Base-by-base conservation (phyloP, 768 basidiomycete genomes). In the Leccinum boreale region DNA sequence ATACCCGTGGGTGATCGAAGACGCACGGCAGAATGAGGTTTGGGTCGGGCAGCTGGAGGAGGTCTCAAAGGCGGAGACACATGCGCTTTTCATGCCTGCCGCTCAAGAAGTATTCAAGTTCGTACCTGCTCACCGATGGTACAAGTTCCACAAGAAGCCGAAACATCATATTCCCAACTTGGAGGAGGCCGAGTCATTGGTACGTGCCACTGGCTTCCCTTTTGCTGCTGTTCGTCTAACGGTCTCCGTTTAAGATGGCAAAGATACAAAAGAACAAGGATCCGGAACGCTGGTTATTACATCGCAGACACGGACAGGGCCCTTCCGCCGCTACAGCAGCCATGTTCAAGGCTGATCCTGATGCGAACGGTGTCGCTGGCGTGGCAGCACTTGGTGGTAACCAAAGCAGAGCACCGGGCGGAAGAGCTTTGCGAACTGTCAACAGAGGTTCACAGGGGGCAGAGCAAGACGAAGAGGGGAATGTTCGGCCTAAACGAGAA, bases 1-100 rank as follows among this genome's bases (percentile, higher is more conserved):
- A 61, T 90, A 90, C 72, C 93, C 93, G 3, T 95, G 93, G 93
- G 88, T 95, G 39, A 83, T 94, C 76, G 93, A 95, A 76, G 92
- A 93, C 69, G 82, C 80, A 36, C 78, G 79, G 19, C 80, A 83
- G 52, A 76, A 79, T 56, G 90, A 94, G 73, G 70, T 84, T 14
- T 95, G 93, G 93, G 78, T 84, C 39, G 93, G 88, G 7, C 82
- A 87, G 70, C 79, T 94, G 76, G 91, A 94, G 72, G 90, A 94
- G 58, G 80, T 84, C 17, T 75, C 77, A 11, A 90, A 83, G 74
- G 79, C 83, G 24, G 83, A 84, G 65, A 88, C 86, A 8, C 84
- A 89, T 62, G 90, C 85, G 6, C 85, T 93, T 74, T 89, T 94
- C 73, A 90, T 92, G 85, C 89, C 90, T 33, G 85, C 87, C 15